Percentiles rank a stretch among this genome's conserved stretches.
Conservation (phyloP, 495 filamentous ascomycete genomes). For the Aspergillus homomorphus region DNA sequence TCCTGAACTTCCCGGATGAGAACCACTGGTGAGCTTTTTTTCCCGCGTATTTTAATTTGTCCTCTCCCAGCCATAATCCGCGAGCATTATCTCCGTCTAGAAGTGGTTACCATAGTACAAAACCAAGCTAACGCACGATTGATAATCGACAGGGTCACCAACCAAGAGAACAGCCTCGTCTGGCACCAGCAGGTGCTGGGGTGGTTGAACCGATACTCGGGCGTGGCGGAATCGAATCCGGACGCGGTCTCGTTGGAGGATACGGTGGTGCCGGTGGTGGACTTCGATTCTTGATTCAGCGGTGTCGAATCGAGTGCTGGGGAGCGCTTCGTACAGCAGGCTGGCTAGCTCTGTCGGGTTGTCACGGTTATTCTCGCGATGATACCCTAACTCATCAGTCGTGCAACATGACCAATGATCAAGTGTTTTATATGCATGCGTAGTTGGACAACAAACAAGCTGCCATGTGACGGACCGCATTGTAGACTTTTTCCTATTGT, state of each 20-base stretch:
- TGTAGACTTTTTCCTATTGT: too few species aligned
- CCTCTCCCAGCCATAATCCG: not conserved
- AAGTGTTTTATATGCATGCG: too few species aligned
- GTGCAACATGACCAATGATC: too few species aligned
- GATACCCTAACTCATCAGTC: too few species aligned
- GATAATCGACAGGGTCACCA: slow-evolving; percentile 39
- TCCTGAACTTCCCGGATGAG: slow-evolving; percentile 54
- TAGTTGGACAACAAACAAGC: too few species aligned
- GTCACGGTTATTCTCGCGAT: too few species aligned
- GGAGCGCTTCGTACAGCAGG: too few species aligned
- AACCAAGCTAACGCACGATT: too few species aligned
- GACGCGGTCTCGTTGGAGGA: slow-evolving; percentile 34
- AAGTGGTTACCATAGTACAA: too few species aligned
- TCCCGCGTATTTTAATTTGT: not conserved
- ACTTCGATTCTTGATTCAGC: slow-evolving; percentile 29
- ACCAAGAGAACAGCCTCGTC: slow-evolving; percentile 43
- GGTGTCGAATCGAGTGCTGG: not conserved
- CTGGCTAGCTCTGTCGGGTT: too few species aligned
- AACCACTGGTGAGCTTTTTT: slow-evolving; percentile 39
- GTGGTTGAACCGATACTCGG: slow-evolving; percentile 47
- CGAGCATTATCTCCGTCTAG: not conserved
- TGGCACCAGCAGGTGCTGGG: slow-evolving; percentile 50
- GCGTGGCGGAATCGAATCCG: slow-evolving; percentile 25
- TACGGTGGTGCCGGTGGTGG: slow-evolving; percentile 31
- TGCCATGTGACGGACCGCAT: too few species aligned